These are phyloP conservation scores for Neofusicoccum sp. DNA, from an alignment of 2,329 filamentous ascomycete genomes.

Conservation along the genomic window DNA sequence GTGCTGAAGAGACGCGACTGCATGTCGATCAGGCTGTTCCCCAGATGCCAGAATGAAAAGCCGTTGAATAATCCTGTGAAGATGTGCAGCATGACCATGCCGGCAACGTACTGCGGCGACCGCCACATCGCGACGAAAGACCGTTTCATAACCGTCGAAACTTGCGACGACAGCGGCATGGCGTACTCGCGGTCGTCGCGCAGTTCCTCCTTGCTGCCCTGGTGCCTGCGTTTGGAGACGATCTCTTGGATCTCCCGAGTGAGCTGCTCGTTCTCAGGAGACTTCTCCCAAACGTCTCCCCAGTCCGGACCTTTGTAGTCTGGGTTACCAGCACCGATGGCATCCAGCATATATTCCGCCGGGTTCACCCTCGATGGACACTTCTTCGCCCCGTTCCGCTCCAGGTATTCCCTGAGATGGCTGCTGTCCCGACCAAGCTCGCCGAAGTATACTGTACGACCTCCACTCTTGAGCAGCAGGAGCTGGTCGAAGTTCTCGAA, in stretches of 20 bases:
- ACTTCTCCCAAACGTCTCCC: slow-evolving; percentile 49
- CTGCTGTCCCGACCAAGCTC: slow-evolving; percentile 51
- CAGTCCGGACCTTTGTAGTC: slow-evolving; percentile 49
- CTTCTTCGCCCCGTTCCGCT: slow-evolving; percentile 54
- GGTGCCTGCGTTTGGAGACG: slow-evolving; percentile 36
- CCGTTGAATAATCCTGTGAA: slow-evolving; percentile 52
- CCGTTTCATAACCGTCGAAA: slow-evolving; percentile 44
- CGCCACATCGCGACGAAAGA: slow-evolving; percentile 65
- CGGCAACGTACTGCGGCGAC: slow-evolving; percentile 67
- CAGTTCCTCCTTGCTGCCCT: slow-evolving; percentile 35
- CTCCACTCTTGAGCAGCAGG: slow-evolving; percentile 65
- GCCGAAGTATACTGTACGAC: slow-evolving; percentile 69
- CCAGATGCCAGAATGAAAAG: slow-evolving; percentile 53
- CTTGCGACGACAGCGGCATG: slow-evolving; percentile 46
- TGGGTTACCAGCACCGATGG: slow-evolving; percentile 46
- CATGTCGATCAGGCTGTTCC: slow-evolving; percentile 45
- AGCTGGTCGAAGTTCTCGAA: slow-evolving; percentile 70
- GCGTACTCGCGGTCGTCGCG: slow-evolving; percentile 50
- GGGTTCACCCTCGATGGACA: slow-evolving; percentile 58
- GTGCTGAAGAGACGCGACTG: slow-evolving; percentile 70
- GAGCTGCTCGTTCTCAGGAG: slow-evolving; percentile 41
- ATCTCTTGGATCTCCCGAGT: slow-evolving; percentile 46
- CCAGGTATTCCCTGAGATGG: slow-evolving; percentile 53
- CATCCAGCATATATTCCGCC: slow-evolving; percentile 56
- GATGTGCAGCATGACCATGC: slow-evolving; percentile 62